Conservation (phyloP, 2,329 filamentous ascomycete genomes). For the Alternaria burnsii region DNA sequence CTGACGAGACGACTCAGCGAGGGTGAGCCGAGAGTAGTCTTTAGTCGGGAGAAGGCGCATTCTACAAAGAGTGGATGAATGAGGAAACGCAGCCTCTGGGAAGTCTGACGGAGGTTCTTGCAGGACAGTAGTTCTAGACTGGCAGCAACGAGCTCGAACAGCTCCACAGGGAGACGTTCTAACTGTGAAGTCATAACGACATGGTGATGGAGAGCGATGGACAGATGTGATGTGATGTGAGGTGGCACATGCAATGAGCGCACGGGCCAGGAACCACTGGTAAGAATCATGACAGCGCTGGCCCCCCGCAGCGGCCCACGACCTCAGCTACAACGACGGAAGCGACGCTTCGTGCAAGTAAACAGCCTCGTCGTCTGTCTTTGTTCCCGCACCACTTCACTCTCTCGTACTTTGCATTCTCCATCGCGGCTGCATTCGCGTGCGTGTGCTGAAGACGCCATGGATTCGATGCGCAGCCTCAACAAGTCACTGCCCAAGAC, state of each 20-base stretch:
- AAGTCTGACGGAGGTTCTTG: conserved; percentile 35
- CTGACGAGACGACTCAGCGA: conserved; percentile 34
- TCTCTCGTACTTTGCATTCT: background rate
- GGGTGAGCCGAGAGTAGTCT: conserved; percentile 34
- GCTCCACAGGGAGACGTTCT: conserved; percentile 41
- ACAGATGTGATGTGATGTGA: background rate
- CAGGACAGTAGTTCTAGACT: conserved; percentile 27
- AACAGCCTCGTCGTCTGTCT: conserved; percentile 1
- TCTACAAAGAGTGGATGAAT: conserved; percentile 34
- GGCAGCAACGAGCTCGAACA: conserved; percentile 35
- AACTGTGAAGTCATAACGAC: conserved; percentile 32
- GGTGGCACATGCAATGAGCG: background rate
- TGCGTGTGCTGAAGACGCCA: conserved; percentile 19
- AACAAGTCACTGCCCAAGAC: conserved; percentile 52
- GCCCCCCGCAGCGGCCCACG: conserved; percentile 12
- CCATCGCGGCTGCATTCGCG: background rate
- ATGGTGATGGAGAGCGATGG: background rate
- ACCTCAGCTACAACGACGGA: conserved; percentile 2
- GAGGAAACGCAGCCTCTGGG: conserved; percentile 31
- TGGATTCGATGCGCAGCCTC: conserved; percentile 55
- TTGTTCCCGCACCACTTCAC: background rate
- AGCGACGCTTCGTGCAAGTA: conserved; percentile 20
- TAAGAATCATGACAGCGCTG: conserved; percentile 15
- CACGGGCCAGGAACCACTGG: conserved; percentile 1
- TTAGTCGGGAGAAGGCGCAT: conserved; percentile 31